phyloP scores from a whole-genome alignment of 805 yeast species.

The Lipomyces yamanashiensis region DNA sequence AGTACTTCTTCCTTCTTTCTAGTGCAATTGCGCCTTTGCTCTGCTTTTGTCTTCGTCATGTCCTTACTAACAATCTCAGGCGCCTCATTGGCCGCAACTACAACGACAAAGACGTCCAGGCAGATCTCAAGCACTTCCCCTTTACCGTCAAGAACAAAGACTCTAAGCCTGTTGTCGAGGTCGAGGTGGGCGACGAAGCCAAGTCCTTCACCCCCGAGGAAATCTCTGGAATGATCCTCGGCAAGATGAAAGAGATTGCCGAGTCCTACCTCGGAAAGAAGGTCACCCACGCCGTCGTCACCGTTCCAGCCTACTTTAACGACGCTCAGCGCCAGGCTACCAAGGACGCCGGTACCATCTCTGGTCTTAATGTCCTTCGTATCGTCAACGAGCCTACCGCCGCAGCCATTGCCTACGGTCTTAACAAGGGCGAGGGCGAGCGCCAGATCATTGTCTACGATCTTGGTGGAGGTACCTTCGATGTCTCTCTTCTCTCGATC shows the following conservation, averaged over 20 bases:
- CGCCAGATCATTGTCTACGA: constrained; percentile 89
- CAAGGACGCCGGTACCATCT: constrained; percentile 95
- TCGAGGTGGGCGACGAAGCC: constrained; percentile 82
- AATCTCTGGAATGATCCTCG: constrained; percentile 88
- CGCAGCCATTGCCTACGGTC: constrained; percentile 98
- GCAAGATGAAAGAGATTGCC: constrained; percentile 93
- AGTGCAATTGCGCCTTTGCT: constrained; percentile 41
- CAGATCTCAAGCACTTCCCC: constrained; percentile 86
- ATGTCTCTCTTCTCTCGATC: constrained; percentile 89
- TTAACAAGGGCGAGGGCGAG: constrained; percentile 64
- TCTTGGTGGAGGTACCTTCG: constrained; percentile 99
- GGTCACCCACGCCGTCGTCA: constrained; percentile 90
- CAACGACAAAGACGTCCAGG: constrained; percentile 75
- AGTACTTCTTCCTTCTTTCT: background rate
- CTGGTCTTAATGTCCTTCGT: constrained; percentile 92
- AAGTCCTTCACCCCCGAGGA: constrained; percentile 94
- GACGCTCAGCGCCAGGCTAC: constrained; percentile 99
- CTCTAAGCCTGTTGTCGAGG: constrained; percentile 84
- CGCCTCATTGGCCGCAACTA: constrained; percentile 88
- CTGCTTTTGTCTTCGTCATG: background rate
- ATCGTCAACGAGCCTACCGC: constrained; percentile 98
- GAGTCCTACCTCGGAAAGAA: constrained; percentile 84
- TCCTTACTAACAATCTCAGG: constrained; percentile 52
- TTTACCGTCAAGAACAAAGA: constrained; percentile 74
- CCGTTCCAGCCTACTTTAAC: constrained; percentile 97